Percentiles rank a stretch among this genome's conserved stretches.
Evolutionary conservation across 2,329 filamentous ascomycete species (phyloP).

Genomic region (Boeremia exigua): DNA sequence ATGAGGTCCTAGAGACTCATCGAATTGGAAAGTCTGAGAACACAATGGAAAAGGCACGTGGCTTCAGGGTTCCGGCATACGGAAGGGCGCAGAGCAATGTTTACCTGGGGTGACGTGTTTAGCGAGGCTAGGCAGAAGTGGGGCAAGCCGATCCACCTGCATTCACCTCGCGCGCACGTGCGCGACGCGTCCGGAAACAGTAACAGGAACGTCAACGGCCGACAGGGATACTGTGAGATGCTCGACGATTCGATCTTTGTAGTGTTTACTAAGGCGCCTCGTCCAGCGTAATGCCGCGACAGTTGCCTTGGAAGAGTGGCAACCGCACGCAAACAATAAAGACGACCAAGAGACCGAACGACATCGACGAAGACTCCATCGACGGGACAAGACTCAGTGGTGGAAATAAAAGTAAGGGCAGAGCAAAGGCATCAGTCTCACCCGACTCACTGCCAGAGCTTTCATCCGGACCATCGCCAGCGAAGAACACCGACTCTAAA

Average conservation of each 20-base stretch:
- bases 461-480: conserved; percentile 13
- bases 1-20: conserved; percentile 9
- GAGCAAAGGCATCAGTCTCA: conserved; percentile 29
- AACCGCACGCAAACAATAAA: conserved; percentile 27
- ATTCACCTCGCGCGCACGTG: conserved; percentile 27
- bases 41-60: conserved; percentile 33
- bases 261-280: background rate
- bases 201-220: conserved; percentile 1
- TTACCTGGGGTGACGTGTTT: conserved; percentile 19
- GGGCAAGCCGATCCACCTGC: conserved; percentile 7
- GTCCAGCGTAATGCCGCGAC: conserved; percentile 55
- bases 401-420: conserved; percentile 29
- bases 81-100: conserved; percentile 34
- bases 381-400: conserved; percentile 27
- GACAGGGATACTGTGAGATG: conserved; percentile 2
- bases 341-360: conserved; percentile 12
- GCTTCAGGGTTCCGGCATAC: conserved; percentile 16
- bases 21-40: conserved; percentile 30
- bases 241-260: background rate
- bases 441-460: conserved; percentile 27
- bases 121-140: conserved; percentile 29
- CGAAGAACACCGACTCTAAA: conserved; percentile 2
- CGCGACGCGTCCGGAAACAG: conserved; percentile 9
- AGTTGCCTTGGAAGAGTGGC: conserved; percentile 59
- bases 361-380: conserved; percentile 38